Evolutionary conservation across 2,329 filamentous ascomycete species (phyloP).

Genomic region (Pseudogymnoascus sp.): DNA sequence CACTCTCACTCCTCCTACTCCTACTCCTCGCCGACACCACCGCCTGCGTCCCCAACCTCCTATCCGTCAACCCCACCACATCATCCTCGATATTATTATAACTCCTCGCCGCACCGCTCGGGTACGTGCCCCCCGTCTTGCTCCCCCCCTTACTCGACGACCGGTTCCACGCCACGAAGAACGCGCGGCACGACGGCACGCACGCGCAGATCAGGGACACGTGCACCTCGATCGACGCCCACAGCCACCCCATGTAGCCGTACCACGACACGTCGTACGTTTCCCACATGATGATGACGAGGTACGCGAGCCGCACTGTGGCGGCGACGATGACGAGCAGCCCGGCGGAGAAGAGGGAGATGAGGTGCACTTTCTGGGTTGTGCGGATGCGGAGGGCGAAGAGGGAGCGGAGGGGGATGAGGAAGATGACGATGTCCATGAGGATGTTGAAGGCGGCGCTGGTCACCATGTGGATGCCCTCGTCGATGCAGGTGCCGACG

Average conservation of each 20-base stretch:
- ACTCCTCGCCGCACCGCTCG: neutral
- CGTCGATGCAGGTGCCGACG: neutral
- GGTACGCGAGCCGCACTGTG: neutral
- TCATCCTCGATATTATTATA: conserved; percentile 6
- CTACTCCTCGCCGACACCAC: neutral
- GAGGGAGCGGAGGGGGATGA: conserved; percentile 6
- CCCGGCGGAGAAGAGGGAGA: neutral
- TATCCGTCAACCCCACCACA: neutral
- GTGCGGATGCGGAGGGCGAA: conserved; percentile 3
- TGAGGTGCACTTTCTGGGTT: neutral
- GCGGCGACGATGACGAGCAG: neutral
- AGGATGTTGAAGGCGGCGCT: neutral
- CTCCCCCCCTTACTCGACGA: neutral
- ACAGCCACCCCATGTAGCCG: neutral
- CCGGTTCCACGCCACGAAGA: conserved; percentile 3
- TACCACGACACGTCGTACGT: conserved; percentile 4
- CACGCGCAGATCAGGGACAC: neutral
- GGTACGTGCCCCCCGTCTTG: neutral
- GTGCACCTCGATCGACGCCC: neutral
- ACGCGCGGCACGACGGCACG: neutral
- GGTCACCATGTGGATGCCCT: neutral
- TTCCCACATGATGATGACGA: neutral
- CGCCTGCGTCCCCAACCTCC: neutral
- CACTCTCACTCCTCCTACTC: conserved; percentile 1
- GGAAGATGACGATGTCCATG: neutral